phyloP scores from a whole-genome alignment of 306 rosid species.

The Arachis hypogaea region DNA sequence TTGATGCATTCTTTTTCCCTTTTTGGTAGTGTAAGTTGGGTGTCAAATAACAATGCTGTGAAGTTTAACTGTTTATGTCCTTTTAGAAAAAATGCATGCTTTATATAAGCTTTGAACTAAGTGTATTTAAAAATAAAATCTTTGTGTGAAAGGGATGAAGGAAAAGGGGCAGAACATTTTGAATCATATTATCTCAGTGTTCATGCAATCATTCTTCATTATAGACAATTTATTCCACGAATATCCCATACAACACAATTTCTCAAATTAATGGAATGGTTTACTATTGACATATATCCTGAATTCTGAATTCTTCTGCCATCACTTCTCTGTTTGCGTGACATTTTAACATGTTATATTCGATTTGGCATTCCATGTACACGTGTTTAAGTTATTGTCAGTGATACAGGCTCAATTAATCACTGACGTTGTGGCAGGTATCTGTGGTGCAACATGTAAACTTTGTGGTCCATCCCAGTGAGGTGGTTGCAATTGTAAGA shows the following conservation, averaged over 20 bases:
- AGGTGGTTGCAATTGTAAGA: conserved; percentile 97
- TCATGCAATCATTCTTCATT: background rate
- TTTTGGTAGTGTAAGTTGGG: conserved; percentile 8
- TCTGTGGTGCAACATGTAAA: conserved; percentile 71
- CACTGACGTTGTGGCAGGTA: conserved; percentile 57
- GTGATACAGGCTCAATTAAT: conserved; percentile 39
- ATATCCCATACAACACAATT: conserved; percentile 11
- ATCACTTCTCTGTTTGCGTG: conserved; percentile 5
- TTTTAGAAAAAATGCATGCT: conserved; percentile 5
- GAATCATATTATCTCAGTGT: conserved; percentile 15
- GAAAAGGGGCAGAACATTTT: background rate
- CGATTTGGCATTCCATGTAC: conserved; percentile 26
- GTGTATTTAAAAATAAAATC: too few species aligned
- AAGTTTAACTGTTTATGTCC: conserved; percentile 14
- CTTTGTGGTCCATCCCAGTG: conserved; percentile 73
- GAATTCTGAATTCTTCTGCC: too few species aligned
- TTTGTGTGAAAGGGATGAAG: background rate
- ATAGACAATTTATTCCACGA: conserved; percentile 8
- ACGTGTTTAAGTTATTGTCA: conserved; percentile 36
- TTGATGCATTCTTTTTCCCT: background rate
- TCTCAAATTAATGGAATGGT: conserved; percentile 16
- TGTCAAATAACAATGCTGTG: conserved; percentile 4
- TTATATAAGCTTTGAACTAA: conserved; percentile 6
- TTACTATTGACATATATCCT: background rate
- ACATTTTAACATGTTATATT: conserved; percentile 25